Conservation (phyloP, 495 filamentous ascomycete genomes). For the Daldinia concentrica region DNA sequence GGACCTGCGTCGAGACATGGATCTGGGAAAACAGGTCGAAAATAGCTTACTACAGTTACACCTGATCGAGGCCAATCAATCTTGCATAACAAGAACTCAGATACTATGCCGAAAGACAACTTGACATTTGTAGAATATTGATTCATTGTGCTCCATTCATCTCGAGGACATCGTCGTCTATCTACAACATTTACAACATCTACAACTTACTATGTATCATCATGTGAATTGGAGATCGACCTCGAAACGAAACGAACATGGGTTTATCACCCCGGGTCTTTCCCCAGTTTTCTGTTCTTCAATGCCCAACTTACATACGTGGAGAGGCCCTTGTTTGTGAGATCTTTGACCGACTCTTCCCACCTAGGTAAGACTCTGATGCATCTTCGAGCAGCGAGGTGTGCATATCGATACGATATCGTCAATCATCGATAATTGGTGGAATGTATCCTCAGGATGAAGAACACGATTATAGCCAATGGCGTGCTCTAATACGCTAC, state of each 20-base stretch:
- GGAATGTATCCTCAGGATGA: slow-evolving; percentile 13
- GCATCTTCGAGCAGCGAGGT: slow-evolving; percentile 34
- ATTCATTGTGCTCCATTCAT: slow-evolving; percentile 28
- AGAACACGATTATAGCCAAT: slow-evolving; percentile 4
- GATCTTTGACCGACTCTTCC: slow-evolving; percentile 40
- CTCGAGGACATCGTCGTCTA: slow-evolving; percentile 5
- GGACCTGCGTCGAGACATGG: slow-evolving; percentile 35
- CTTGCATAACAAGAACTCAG: slow-evolving; percentile 29
- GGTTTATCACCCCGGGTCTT: slow-evolving; percentile 32
- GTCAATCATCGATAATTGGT: slow-evolving; percentile 10
- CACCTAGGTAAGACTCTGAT: slow-evolving; percentile 37
- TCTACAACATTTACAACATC: slow-evolving; percentile 7
- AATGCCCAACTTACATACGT: slow-evolving; percentile 10
- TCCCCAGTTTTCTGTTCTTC: slow-evolving; percentile 38
- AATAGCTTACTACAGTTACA: slow-evolving; percentile 27
- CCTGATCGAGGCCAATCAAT: slow-evolving; percentile 41
- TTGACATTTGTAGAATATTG: slow-evolving; percentile 12
- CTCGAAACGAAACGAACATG: slow-evolving; percentile 41
- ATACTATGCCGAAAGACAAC: slow-evolving; percentile 7
- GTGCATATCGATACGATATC: slow-evolving; percentile 8
- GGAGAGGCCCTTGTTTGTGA: not conserved
- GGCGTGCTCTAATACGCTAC: slow-evolving; percentile 12
- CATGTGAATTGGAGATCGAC: slow-evolving; percentile 25
- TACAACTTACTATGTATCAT: slow-evolving; percentile 17
- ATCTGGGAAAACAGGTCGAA: slow-evolving; percentile 33